A percentile compares a stretch with the other conserved stretches of the same genome.
phyloP scores from a whole-genome alignment of 2,329 filamentous ascomycete genomes.

The Dothideomycetes sp. region DNA sequence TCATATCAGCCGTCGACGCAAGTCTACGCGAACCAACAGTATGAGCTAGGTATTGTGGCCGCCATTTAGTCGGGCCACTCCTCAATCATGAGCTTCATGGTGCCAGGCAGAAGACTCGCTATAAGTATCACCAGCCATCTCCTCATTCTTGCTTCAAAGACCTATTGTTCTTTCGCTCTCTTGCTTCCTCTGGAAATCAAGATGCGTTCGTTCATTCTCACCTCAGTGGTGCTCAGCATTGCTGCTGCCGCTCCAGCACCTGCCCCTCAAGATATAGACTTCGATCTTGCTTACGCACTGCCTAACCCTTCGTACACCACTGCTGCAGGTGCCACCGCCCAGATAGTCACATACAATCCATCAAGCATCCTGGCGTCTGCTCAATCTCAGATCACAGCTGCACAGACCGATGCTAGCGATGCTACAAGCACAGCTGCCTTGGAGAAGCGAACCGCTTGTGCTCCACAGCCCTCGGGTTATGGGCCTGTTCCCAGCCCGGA shows the following conservation, averaged over 20 bases:
- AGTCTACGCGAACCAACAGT: too few relatives aligned
- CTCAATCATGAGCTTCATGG: too few relatives aligned
- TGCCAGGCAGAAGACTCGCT: too few relatives aligned
- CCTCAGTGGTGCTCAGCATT: too few relatives aligned
- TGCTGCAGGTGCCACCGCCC: slow-evolving; percentile 5
- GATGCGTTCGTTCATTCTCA: slow-evolving; percentile 6
- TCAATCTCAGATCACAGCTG: slow-evolving; percentile 2
- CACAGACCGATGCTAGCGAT: not conserved
- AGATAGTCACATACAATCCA: slow-evolving; percentile 8
- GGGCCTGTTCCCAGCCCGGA: slow-evolving; percentile 19
- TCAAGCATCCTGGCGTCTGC: slow-evolving; percentile 6
- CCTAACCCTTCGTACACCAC: slow-evolving; percentile 6
- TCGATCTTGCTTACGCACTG: slow-evolving; percentile 9
- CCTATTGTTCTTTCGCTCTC: too few relatives aligned
- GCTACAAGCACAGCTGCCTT: slow-evolving; percentile 5
- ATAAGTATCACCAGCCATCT: too few relatives aligned
- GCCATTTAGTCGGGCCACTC: too few relatives aligned
- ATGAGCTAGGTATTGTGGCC: too few relatives aligned
- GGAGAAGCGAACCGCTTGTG: slow-evolving; percentile 4
- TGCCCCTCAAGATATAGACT: slow-evolving; percentile 11
- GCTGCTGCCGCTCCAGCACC: slow-evolving; percentile 6
- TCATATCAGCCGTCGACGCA: too few relatives aligned
- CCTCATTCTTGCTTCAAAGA: too few relatives aligned
- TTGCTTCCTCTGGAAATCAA: too few relatives aligned
- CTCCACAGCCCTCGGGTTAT: slow-evolving; percentile 8